Evolutionary conservation across 176 grass and related monocot genomes (phyloP).

Genomic region (Hordeum marinum): DNA sequence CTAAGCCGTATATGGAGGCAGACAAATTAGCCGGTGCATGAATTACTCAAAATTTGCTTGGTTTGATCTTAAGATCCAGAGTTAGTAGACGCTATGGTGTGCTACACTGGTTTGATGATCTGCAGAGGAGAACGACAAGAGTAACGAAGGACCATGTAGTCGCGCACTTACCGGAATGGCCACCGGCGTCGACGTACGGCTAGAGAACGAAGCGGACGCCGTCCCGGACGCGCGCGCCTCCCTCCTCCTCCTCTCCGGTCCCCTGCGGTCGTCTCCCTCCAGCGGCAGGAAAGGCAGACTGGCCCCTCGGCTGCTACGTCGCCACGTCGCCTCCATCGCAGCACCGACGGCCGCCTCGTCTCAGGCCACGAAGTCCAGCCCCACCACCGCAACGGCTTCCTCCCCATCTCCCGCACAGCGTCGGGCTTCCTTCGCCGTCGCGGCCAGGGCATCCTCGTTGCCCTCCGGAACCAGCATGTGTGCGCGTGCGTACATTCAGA

Average conservation of each 20-base stretch:
- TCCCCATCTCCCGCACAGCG: neutral
- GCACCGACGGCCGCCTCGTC: slow-evolving; percentile 26
- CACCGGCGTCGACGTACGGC: neutral
- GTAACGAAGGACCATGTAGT: no score
- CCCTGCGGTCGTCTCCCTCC: no score
- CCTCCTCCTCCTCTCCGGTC: neutral
- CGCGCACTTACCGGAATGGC: neutral
- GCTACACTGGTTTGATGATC: no score
- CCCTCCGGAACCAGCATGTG: slow-evolving; percentile 62
- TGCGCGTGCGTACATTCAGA: neutral
- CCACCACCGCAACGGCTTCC: slow-evolving; percentile 37
- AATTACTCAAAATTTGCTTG: no score
- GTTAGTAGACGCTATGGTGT: no score
- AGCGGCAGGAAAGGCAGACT: neutral
- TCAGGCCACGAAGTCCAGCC: slow-evolving; percentile 35
- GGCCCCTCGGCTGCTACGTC: neutral
- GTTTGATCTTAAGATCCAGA: no score
- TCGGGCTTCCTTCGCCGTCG: slow-evolving; percentile 22
- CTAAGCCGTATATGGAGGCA: no score
- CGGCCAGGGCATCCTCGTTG: slow-evolving; percentile 38
- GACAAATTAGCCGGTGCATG: no score
- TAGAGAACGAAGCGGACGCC: no score
- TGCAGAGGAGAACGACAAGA: neutral
- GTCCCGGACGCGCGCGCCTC: no score
- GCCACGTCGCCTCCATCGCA: slow-evolving; percentile 21